Evolutionary conservation across 495 filamentous ascomycete species (phyloP).

Genomic region (Geoglossum glabrum): DNA sequence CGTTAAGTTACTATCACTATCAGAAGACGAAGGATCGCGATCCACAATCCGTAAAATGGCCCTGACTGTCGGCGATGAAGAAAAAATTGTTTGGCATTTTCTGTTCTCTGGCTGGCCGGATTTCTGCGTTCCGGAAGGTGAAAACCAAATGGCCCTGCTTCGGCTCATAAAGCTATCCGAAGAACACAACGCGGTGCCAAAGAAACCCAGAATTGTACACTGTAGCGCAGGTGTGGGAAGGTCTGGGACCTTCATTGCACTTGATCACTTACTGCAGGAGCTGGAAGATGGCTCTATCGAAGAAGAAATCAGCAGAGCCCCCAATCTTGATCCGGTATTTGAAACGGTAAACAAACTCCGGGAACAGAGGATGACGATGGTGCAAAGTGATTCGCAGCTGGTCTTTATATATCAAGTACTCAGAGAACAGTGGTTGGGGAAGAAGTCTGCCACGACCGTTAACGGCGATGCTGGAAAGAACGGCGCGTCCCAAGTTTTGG

Average conservation of each 20-base stretch:
- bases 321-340: slow-evolving; percentile 37
- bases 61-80: slow-evolving; percentile 33
- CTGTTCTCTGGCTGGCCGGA: slow-evolving; percentile 91
- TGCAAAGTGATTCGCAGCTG: slow-evolving; percentile 75
- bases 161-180: slow-evolving; percentile 57
- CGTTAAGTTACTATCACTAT: slow-evolving; percentile 29
- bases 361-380: slow-evolving; percentile 88
- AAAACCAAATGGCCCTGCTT: slow-evolving; percentile 59
- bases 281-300: slow-evolving; percentile 55
- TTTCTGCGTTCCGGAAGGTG: slow-evolving; percentile 65
- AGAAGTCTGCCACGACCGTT: neutral
- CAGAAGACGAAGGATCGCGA: slow-evolving; percentile 25
- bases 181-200: slow-evolving; percentile 37
- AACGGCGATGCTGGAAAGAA: neutral
- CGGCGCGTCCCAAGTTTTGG: neutral
- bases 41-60: slow-evolving; percentile 36
- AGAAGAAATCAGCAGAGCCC: slow-evolving; percentile 7
- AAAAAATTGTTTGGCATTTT: slow-evolving; percentile 69
- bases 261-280: slow-evolving; percentile 75
- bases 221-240: slow-evolving; percentile 90
- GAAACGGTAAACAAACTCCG: slow-evolving; percentile 63
- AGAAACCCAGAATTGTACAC: slow-evolving; percentile 74
- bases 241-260: slow-evolving; percentile 84
- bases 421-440: slow-evolving; percentile 35
- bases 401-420: slow-evolving; percentile 79